phyloP scores from a whole-genome alignment of 345 rosid genomes.

The Adansonia digitata region DNA sequence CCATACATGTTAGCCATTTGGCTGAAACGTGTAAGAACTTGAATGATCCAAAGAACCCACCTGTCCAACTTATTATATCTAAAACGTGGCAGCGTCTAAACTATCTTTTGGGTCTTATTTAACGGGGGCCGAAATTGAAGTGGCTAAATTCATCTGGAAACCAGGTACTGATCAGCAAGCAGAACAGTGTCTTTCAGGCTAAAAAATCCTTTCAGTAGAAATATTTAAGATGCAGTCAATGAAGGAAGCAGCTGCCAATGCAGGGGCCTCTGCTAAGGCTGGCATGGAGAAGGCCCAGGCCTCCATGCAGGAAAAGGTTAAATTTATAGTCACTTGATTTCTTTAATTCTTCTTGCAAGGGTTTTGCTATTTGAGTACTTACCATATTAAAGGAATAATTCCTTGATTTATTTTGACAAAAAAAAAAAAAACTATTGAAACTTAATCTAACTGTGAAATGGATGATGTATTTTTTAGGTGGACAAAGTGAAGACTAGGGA shows the following conservation, averaged over 20 bases:
- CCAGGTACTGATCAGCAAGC: background rate
- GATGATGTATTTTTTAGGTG: slow-evolving; percentile 24
- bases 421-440: background rate
- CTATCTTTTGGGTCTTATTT: background rate
- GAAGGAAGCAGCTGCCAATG: slow-evolving; percentile 62
- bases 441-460: background rate
- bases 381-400: background rate
- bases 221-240: slow-evolving; percentile 36
- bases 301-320: slow-evolving; percentile 59
- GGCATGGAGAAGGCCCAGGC: slow-evolving; percentile 84
- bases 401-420: background rate
- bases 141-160: background rate
- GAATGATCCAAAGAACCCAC: background rate
- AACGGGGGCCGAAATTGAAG: background rate
- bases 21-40: background rate
- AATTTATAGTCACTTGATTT: background rate
- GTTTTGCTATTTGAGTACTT: background rate
- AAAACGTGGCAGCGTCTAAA: background rate
- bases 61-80: background rate
- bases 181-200: background rate
- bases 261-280: slow-evolving; percentile 74
- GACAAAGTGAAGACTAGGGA: slow-evolving; percentile 52
- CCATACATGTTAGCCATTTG: background rate
- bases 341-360: background rate
- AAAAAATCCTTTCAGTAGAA: background rate